These are phyloP conservation scores for Meripilus lineatus DNA, from an alignment of 1,284 basidiomycete species.

Conservation along the genomic window DNA sequence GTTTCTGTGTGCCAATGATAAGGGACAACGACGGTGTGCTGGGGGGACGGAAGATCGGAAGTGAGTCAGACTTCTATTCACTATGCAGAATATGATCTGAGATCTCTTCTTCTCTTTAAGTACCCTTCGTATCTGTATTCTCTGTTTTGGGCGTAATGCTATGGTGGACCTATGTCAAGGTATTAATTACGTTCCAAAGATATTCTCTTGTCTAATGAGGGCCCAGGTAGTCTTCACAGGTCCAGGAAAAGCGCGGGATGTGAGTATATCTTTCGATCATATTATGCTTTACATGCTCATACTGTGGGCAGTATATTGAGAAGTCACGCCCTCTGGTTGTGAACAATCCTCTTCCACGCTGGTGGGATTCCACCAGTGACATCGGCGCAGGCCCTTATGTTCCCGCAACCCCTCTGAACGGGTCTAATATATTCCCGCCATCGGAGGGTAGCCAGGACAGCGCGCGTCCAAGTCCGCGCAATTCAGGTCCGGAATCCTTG, in stretches of 20 bases:
- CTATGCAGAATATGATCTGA: neutral
- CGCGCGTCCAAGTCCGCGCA: too few relatives aligned
- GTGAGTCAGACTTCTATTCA: conserved; percentile 37
- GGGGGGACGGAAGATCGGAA: conserved; percentile 45
- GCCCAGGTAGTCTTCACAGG: conserved; percentile 59
- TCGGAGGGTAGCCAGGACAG: too few relatives aligned
- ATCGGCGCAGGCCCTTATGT: conserved; percentile 17
- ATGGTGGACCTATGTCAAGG: conserved; percentile 68
- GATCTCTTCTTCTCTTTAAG: conserved; percentile 28
- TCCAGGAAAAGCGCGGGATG: conserved; percentile 67
- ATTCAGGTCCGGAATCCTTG: too few relatives aligned
- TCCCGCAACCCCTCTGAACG: too few relatives aligned
- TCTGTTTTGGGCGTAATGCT: conserved; percentile 61
- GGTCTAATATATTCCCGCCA: too few relatives aligned
- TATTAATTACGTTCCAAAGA: conserved; percentile 19
- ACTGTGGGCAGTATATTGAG: conserved; percentile 23
- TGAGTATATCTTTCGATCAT: conserved; percentile 29
- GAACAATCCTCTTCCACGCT: conserved; percentile 16
- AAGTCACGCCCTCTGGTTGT: conserved; percentile 23
- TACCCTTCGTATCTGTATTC: conserved; percentile 55
- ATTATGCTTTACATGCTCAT: conserved; percentile 1
- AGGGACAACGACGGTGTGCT: conserved; percentile 34
- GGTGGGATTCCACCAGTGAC: conserved; percentile 23
- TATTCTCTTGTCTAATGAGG: neutral
- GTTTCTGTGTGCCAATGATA: conserved; percentile 64